Percentiles rank a stretch among this genome's conserved stretches.
These are phyloP conservation scores for Saxispiralis lemnorum DNA, from an alignment of 495 filamentous ascomycete species.

Conservation along the genomic window DNA sequence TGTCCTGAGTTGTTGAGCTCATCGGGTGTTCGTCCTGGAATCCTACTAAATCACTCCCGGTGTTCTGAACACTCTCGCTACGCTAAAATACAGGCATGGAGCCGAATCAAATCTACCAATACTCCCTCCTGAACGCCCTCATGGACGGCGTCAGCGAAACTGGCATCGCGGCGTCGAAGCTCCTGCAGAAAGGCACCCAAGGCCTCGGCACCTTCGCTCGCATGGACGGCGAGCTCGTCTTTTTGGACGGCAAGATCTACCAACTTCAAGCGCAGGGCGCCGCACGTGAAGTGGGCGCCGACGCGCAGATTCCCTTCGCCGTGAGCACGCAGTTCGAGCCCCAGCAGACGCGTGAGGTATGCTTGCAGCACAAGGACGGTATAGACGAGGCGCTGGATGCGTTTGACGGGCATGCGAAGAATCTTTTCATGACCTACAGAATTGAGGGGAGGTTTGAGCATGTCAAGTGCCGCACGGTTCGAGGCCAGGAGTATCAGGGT, in stretches of 20 bases:
- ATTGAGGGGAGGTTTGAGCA: conserved; percentile 24
- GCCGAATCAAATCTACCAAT: conserved; percentile 33
- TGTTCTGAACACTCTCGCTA: too few species aligned
- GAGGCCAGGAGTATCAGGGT: conserved; percentile 18
- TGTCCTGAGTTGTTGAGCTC: too few species aligned
- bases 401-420: conserved; percentile 16
- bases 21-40: too few species aligned
- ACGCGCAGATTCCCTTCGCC: conserved; percentile 28
- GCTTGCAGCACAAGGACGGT: conserved; percentile 7
- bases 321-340: conserved; percentile 27
- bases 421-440: conserved; percentile 26
- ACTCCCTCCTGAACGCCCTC: conserved; percentile 32
- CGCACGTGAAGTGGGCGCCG: conserved; percentile 17
- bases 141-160: conserved; percentile 33
- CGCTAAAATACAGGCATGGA: conserved; percentile 4
- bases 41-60: too few species aligned
- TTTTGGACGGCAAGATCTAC: conserved; percentile 31
- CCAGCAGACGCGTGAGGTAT: conserved; percentile 3
- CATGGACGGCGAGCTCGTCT: conserved; percentile 36
- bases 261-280: conserved; percentile 26
- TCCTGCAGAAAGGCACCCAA: conserved; percentile 31
- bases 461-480: conserved; percentile 27
- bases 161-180: conserved; percentile 23
- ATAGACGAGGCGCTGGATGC: conserved; percentile 21
- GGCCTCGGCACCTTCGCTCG: conserved; percentile 34